phyloP scores from a whole-genome alignment of 192 early-diverging fungal genomes.

The Coemansia sp. region DNA sequence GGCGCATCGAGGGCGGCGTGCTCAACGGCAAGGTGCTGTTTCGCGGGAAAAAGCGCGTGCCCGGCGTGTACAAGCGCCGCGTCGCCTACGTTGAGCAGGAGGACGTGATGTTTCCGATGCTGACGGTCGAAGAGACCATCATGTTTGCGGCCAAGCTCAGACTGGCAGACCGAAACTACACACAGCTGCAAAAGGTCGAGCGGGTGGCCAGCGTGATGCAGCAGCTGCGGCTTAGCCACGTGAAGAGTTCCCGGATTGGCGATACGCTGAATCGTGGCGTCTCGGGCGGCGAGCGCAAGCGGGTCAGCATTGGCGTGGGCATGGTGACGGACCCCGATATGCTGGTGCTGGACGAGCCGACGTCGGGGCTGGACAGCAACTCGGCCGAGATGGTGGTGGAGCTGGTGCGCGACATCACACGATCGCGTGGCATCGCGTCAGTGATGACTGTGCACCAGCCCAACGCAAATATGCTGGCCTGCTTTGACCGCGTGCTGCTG shows the following conservation, averaged over 20 bases:
- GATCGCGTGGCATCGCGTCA: conserved; percentile 74
- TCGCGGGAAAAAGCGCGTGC: conserved; percentile 67
- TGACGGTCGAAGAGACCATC: conserved; percentile 90
- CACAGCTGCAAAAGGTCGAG: conserved; percentile 60
- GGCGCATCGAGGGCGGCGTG: conserved; percentile 64
- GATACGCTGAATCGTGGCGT: conserved; percentile 69
- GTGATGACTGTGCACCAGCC: conserved; percentile 96
- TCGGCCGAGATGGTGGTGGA: conserved; percentile 96
- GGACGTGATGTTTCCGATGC: conserved; percentile 78
- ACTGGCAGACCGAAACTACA: conserved; percentile 67
- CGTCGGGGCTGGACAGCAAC: conserved; percentile 83
- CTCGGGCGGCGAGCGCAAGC: conserved; percentile 88
- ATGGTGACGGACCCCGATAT: conserved; percentile 91
- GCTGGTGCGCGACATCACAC: conserved; percentile 74
- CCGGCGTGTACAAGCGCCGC: conserved; percentile 65
- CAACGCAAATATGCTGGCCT: conserved; percentile 82
- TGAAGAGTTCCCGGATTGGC: conserved; percentile 82
- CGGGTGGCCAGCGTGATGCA: conserved; percentile 79
- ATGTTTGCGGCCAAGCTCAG: conserved; percentile 85
- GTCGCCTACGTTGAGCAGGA: conserved; percentile 91
- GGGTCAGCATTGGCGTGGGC: conserved; percentile 92
- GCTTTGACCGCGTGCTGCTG: conserved; percentile 88
- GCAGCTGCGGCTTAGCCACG: conserved; percentile 79
- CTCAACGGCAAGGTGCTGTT: conserved; percentile 75
- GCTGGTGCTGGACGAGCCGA: conserved; percentile 85